phyloP scores from a whole-genome alignment of 1,284 basidiomycete species.

The Heterobasidion occidentale region DNA sequence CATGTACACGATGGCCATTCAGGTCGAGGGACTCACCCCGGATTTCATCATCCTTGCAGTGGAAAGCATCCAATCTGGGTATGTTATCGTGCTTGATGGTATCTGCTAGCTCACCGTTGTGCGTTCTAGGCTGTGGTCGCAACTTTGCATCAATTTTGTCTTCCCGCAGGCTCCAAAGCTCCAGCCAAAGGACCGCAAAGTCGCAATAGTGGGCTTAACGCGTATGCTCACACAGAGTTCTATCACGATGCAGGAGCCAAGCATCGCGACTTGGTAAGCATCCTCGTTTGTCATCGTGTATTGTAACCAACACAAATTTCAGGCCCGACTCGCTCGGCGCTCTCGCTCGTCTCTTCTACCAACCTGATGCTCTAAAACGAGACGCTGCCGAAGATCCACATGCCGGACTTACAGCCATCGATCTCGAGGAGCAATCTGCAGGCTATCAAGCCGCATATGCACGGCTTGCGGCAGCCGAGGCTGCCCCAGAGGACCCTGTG shows the following conservation, averaged over 20 bases:
- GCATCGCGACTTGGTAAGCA: constrained; percentile 58
- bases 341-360: constrained; percentile 71
- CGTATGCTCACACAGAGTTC: constrained; percentile 71
- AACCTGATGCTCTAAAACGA: constrained; percentile 60
- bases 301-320: not conserved
- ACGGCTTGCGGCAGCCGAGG: constrained; percentile 77
- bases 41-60: constrained; percentile 74
- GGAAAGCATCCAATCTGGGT: constrained; percentile 86
- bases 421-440: constrained; percentile 83
- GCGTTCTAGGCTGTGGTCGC: constrained; percentile 68
- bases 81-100: constrained; percentile 17
- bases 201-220: constrained; percentile 79
- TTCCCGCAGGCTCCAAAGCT: constrained; percentile 79
- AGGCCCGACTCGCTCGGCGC: constrained; percentile 69
- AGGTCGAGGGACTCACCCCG: constrained; percentile 65
- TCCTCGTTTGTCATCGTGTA: not conserved
- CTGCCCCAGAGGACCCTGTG: constrained; percentile 45
- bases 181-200: constrained; percentile 75
- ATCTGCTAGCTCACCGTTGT: not conserved
- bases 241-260: constrained; percentile 58
- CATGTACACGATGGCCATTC: constrained; percentile 67
- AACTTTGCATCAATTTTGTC: constrained; percentile 76
- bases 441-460: constrained; percentile 95
- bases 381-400: constrained; percentile 44
- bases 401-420: constrained; percentile 68